Percentiles rank a stretch among this genome's conserved stretches.
These are phyloP conservation scores for Malassezia vespertilionis DNA, from an alignment of 1,284 basidiomycete species.

Conservation along the genomic window DNA sequence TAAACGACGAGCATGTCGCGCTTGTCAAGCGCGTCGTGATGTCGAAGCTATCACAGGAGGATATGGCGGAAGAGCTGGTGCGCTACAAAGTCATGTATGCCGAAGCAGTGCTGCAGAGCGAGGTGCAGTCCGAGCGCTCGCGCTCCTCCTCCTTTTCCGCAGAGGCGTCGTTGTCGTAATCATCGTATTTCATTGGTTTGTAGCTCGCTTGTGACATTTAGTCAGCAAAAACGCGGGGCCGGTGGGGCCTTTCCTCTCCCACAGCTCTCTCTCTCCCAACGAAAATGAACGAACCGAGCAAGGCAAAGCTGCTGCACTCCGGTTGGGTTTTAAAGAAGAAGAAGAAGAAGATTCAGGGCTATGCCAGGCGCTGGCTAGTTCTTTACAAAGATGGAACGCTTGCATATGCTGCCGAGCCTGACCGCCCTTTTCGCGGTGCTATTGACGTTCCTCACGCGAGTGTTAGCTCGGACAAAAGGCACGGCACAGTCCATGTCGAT, in stretches of 20 bases:
- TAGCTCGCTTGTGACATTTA: too few species aligned
- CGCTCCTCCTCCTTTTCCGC: not conserved
- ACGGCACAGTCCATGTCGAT: conserved; percentile 45
- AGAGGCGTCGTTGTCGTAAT: not conserved
- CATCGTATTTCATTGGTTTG: too few species aligned
- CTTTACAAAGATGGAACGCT: conserved; percentile 39
- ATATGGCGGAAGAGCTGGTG: conserved; percentile 43
- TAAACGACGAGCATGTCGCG: conserved; percentile 42
- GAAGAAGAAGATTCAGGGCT: conserved; percentile 47
- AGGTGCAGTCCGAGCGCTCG: conserved; percentile 2
- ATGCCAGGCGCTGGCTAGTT: conserved; percentile 44
- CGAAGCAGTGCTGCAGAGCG: conserved; percentile 28
- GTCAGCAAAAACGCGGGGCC: too few species aligned
- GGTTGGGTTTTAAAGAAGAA: conserved; percentile 48
- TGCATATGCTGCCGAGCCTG: conserved; percentile 35
- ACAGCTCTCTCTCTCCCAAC: too few species aligned
- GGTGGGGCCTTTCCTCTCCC: too few species aligned
- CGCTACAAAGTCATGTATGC: conserved; percentile 44
- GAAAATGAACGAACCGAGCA: conserved; percentile 12
- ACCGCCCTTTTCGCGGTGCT: conserved; percentile 34
- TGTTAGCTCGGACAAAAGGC: conserved; percentile 37
- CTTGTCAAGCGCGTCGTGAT: conserved; percentile 42
- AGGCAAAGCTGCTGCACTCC: conserved; percentile 23
- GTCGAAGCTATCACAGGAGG: conserved; percentile 43
- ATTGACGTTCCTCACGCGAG: conserved; percentile 45